Evolutionary conservation across 768 basidiomycete genomes (phyloP), one percentile per base, ranked within the genome.

Genomic region (Pisolithus marmoratus): DNA sequence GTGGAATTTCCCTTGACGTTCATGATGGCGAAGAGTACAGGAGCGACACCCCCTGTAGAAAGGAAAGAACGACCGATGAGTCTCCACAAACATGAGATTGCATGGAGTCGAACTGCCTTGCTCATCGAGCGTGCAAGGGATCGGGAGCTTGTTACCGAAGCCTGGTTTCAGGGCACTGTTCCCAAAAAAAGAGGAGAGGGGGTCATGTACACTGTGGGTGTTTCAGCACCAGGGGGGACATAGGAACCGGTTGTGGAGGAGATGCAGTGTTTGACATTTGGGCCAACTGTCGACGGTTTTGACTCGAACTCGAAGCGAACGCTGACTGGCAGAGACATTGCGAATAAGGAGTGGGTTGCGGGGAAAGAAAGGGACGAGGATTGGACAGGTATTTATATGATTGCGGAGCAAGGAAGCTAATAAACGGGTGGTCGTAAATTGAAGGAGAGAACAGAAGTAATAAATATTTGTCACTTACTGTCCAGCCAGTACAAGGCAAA

Each of bases 221-320:
- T 83, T 60, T 83, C 80, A 63, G n/a, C n/a, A n/a, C 79, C 73
- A 70, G 83, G 94, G 55, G 85, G 86, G 2, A 85, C 81, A 38
- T 94, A 72, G 63, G 88, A 88, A 61, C 92, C 90, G 54, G 92
- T 75, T 20, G 63, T 89, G 87, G 55, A 94, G n/a, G n/a, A n/a
- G n/a, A n/a, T n/a, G n/a, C n/a, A n/a, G n/a, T n/a, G n/a, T n/a
- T n/a, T n/a, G n/a, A n/a, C n/a, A n/a, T n/a, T n/a, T n/a, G n/a
- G n/a, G n/a, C n/a, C n/a, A n/a, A n/a, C n/a, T n/a, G n/a, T n/a
- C n/a, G n/a, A n/a, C n/a, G n/a, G n/a, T n/a, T n/a, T n/a, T n/a
- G n/a, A n/a, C n/a, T n/a, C n/a, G n/a, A n/a, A n/a, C n/a, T n/a
- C n/a, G n/a, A n/a, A n/a, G n/a, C n/a, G n/a, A n/a, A n/a, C n/a